Percentiles rank a stretch among this genome's conserved stretches.
Evolutionary conservation across 1,139 yeast species (phyloP).

Genomic region (Taiozyma sp.): DNA sequence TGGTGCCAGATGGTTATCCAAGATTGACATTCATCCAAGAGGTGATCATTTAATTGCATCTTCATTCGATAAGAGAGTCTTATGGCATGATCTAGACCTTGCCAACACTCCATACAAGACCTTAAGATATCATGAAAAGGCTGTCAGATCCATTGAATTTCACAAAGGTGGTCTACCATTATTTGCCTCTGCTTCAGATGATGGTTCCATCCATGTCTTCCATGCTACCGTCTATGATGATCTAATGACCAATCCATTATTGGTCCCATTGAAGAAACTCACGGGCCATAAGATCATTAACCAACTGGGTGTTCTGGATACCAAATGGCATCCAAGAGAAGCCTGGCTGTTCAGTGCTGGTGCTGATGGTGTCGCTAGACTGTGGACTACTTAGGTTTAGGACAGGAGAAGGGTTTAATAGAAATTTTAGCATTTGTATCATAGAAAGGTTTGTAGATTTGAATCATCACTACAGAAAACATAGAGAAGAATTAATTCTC

Average conservation of each 20-base stretch:
- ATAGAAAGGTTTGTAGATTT: not conserved
- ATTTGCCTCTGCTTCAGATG: constrained; percentile 96
- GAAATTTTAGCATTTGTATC: not conserved
- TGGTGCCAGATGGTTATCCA: constrained; percentile 92
- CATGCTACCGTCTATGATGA: constrained; percentile 97
- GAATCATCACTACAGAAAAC: too few species aligned
- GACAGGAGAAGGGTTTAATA: not conserved
- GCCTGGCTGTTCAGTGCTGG: constrained; percentile 99
- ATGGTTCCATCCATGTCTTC: constrained; percentile 89
- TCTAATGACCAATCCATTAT: constrained; percentile 88
- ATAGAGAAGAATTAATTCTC: too few species aligned
- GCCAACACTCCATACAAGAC: constrained; percentile 92
- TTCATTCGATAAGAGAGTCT: constrained; percentile 89
- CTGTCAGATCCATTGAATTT: constrained; percentile 83
- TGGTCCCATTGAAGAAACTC: constrained; percentile 93
- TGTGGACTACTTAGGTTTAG: constrained; percentile 79
- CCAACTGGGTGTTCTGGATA: constrained; percentile 84
- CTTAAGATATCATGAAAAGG: constrained; percentile 88
- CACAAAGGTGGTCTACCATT: constrained; percentile 82
- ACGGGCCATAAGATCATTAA: constrained; percentile 83
- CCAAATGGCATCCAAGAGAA: constrained; percentile 96
- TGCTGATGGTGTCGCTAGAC: constrained; percentile 92
- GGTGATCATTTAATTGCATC: constrained; percentile 94
- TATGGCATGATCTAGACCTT: constrained; percentile 96
- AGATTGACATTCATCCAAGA: constrained; percentile 90